Evolutionary conservation across 208 protist species (phyloP), one percentile per base, ranked within the genome.

Genomic region (Hexamita inflata): DNA sequence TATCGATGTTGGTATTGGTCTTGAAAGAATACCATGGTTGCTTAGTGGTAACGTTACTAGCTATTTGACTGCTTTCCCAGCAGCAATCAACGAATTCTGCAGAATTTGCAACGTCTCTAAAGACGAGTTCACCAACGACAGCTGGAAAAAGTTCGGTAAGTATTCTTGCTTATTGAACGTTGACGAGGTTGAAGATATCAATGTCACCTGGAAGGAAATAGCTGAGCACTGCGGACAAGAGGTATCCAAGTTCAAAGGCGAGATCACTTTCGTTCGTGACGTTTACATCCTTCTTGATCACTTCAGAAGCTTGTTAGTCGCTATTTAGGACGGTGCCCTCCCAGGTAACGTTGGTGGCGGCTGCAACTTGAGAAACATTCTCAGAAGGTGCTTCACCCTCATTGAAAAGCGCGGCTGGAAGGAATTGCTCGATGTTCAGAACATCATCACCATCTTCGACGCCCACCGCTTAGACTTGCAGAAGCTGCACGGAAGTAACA

Each of bases 1-100:
- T 29, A 38, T 83, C 30, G 81, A 83, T 65, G 81, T 83, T 26
- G 81, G 81, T 39, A 83, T 83, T 38, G 81, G 81, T 32, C 28
- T 83, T 0, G 81, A 83, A 38, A 7, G 81, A 24, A 82, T 83
- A 42, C 81, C 81, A 24, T 83, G 77, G 73, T 49, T 83, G 13
- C 30, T 83, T 30, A 83, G 81, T 45, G 78, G 81, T 13, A 68
- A 58, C 4, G 45, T 67, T 26, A 83, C 81, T 29, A 80, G 74
- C 0, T 83, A 83, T 42, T 15, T 41, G 0, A 77, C 83, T 38
- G 75, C 78, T 9, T 81, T 81, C 58, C 65, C 81, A 24, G 29
- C 35, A 15, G 79, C 73, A 24, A 32, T 68, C 1, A 45, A 42
- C n/a, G 35, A 7, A n/a, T 75, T 30, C 2, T 30, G 11, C 1